These are phyloP conservation scores for Exophiala oligosperma DNA, from an alignment of 2,329 filamentous ascomycete genomes.

Conservation along the genomic window DNA sequence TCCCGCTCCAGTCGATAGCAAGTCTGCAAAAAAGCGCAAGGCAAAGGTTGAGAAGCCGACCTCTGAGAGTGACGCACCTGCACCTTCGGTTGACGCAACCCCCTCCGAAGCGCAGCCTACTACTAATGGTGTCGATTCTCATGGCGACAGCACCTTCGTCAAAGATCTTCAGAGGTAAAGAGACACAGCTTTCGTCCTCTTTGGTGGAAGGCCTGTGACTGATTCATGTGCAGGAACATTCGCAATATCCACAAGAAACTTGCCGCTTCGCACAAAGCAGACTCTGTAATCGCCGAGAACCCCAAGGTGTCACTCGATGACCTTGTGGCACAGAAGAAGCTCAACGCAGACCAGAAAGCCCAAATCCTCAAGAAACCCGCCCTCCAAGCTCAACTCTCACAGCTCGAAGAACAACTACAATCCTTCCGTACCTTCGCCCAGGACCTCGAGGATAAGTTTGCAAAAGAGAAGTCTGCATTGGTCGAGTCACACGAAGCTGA, in stretches of 20 bases:
- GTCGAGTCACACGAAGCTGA: slow-evolving; percentile 57
- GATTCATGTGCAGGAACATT: slow-evolving; percentile 64
- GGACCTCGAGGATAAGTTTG: slow-evolving; percentile 57
- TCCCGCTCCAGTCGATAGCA: slow-evolving; percentile 50
- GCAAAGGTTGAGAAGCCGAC: slow-evolving; percentile 49
- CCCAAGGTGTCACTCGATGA: slow-evolving; percentile 61
- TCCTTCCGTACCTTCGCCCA: slow-evolving; percentile 62
- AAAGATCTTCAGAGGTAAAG: slow-evolving; percentile 84
- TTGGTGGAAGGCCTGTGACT: slow-evolving; percentile 4
- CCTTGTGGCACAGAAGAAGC: slow-evolving; percentile 62
- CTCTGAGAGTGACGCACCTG: slow-evolving; percentile 52
- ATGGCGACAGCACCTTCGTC: slow-evolving; percentile 73
- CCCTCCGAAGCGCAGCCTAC: slow-evolving; percentile 41
- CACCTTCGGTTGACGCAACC: slow-evolving; percentile 37
- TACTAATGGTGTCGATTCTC: slow-evolving; percentile 59
- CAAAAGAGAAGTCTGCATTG: slow-evolving; percentile 57
- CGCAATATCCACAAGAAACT: slow-evolving; percentile 95
- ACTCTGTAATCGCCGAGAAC: slow-evolving; percentile 61
- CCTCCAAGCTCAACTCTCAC: slow-evolving; percentile 56
- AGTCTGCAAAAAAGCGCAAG: slow-evolving; percentile 67
- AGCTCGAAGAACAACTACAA: slow-evolving; percentile 61
- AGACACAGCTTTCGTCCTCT: slow-evolving; percentile 33
- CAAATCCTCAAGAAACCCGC: slow-evolving; percentile 63
- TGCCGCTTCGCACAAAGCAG: slow-evolving; percentile 62
- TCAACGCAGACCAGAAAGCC: slow-evolving; percentile 65